Evolutionary conservation across 2,329 filamentous ascomycete genomes (phyloP), one percentile per base, ranked within the genome.

Genomic region (Xylariaceae sp.): DNA sequence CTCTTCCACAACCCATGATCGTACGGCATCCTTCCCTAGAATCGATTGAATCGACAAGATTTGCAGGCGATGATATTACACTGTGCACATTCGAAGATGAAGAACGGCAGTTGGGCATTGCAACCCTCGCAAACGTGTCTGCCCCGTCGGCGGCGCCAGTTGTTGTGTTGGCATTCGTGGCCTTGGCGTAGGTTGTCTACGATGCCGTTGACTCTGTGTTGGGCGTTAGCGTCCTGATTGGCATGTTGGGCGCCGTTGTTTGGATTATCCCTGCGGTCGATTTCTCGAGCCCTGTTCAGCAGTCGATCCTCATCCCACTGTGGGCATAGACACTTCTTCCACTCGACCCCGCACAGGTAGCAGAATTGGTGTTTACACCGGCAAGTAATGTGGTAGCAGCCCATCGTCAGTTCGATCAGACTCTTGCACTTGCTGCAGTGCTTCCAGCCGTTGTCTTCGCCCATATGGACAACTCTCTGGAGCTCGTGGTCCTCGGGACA

Each of bases 331-430:
- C 68, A 63, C 0, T 5, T 34, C 1, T 75, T 75, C 10, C 40
- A 28, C 2, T 3, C 3, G 11, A 12, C 19, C 16, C 28, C 51
- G 28, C 61, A 62, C 1, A 50, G 31, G 31, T 61, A 63, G 33
- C 61, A 63, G 41, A 63, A 63, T n/a, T 62, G 9, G 1, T 41
- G 17, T 5, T 40, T 10, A 19, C 61, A 63, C 38, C 41, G 45
- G 33, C 60, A 64, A 12, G 55, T 79, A 3, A 84, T 84, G 47
- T 84, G 81, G 46, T 78, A 70, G 53, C 82, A 84, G 1, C 82
- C 81, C 0, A 34, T n/a, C 0, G 61, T 31, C 0, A 81, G 64
- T 63, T 83, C 79, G 0, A 85, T 71, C 12, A 84, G 33, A 1
- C 68, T 53, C 2, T 55, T 58, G 56, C 82, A 85, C 0, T 55